Base-by-base conservation (phyloP, 345 rosid species). In the Litchi chinensis region DNA sequence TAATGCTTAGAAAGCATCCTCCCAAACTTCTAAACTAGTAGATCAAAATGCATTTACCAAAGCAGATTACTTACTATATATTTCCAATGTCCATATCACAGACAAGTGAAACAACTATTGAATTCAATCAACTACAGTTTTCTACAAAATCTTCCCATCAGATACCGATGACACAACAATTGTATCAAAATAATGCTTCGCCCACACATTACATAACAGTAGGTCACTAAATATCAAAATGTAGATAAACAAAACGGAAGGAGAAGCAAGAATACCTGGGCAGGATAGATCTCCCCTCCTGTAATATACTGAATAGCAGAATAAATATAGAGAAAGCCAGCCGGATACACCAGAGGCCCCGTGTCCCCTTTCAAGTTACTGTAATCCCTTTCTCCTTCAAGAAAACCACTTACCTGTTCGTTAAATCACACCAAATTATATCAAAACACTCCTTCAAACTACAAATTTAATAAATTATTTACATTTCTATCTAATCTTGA, bases 311-410 rank as follows among this genome's bases (percentile, higher is more conserved):
- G 94, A 75, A 94, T 85, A 39, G 84, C 91, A n/a, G 97, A 91
- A 85, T 96, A 94, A 77, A 94, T 83, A 85, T 94, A 93, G 43
- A 94, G 97, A 82, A 96, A 96, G 10, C 98, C 98, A 32, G 97
- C 97, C 18, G 99, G 99, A 84, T 96, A 96, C 46, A 94, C 99
- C 83, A 96, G 81, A 15, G 97, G 98, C 63, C 99, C 98, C 0
- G 99, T 94, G 75, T 94, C 99, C 5, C 98, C 99, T 89, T 89
- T 90, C 93, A 96, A 82, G 75, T 90, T 91, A 24, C 82, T 79
- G 77, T 94, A 96, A 60, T 96, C 97, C 83, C 94, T 92, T 86
- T 94, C 97, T 78, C 99, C 99, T 75, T 85, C 91, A 0, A 96
- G 89, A 88, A 94, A 96, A 75, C 98, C 99, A 69, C 83, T 88